Base-by-base conservation (phyloP, 2,329 filamentous ascomycete genomes). In the Achaetomium macrosporum region DNA sequence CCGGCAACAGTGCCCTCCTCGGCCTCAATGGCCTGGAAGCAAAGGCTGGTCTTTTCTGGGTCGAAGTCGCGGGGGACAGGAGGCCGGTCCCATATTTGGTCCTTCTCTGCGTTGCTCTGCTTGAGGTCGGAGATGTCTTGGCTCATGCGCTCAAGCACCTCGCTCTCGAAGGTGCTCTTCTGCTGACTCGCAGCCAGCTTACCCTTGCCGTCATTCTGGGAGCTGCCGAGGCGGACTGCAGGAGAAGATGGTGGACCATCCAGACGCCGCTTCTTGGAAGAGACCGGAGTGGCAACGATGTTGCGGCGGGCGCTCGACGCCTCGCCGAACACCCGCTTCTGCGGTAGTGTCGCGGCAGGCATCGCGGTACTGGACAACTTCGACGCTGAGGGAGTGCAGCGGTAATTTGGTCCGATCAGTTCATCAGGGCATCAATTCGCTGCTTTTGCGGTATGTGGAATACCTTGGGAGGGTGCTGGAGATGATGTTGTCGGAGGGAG, bases 21-120 rank as follows among this genome's bases (percentile, higher is more conserved):
- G 1, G 84, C 87, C 65, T 99, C 95, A 61, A 99, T 99, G 65
- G 95, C 87, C 72, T 99, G 93, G 66, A 99, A 97, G 59, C 81
- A 83, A n/a, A 99, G 75, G 59, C 73, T 84, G 59, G 93, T 83
- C 35, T 72, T 82, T 48, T 78, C 67, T 9, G 84, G 77, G 55
- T 71, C 61, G 55, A 81, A 82, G 50, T 73, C 68, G n/a, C 66
- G 37, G 8, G 63, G 72, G 0, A 70, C 44, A 0, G 77, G 75
- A 6, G 80, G 80, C 1, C 80, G 76, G 43, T 86, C 84, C 95
- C 93, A 99, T 66, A 89, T 80, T 69, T 99, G 93, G 68, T 97
- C 92, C 68, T 85, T 95, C 67, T 99, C 93, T 2, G 88, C 79
- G 70, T 95, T 97, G 69, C 80, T 88, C 64, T 88, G 79, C 75